Evolutionary conservation across 208 protist genomes (phyloP).

Genomic region (Trypanosoma lewisi): DNA sequence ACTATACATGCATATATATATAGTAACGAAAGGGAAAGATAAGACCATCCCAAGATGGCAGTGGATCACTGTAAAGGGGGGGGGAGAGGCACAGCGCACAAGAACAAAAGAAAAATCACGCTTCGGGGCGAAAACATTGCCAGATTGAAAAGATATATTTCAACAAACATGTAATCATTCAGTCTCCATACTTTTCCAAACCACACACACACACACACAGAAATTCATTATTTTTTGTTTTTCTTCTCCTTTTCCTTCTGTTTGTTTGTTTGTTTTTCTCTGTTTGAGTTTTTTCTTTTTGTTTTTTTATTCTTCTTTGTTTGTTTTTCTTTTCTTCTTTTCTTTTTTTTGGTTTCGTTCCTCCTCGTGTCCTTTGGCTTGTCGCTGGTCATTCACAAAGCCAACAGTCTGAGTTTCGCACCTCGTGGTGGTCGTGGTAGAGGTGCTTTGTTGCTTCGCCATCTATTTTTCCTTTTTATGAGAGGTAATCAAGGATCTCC

Average conservation of each 20-base stretch:
- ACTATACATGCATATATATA: background rate
- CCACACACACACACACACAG: no score
- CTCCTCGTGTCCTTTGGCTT: no score
- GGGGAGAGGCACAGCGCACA: background rate
- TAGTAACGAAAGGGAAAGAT: background rate
- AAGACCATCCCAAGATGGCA: background rate
- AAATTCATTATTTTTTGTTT: background rate
- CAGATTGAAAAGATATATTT: background rate
- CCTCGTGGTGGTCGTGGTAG: background rate
- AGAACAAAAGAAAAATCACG: constrained; percentile 21
- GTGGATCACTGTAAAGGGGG: background rate
- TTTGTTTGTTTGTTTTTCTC: background rate
- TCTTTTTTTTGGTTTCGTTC: background rate
- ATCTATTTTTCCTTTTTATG: no score
- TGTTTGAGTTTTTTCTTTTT: background rate
- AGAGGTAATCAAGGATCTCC: background rate
- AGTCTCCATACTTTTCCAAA: no score
- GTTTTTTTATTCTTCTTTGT: background rate
- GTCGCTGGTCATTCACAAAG: no score
- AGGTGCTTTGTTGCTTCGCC: background rate
- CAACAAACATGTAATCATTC: background rate
- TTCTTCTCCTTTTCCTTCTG: background rate
- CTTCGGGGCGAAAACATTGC: background rate
- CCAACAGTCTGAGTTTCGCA: background rate
- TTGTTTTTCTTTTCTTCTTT: background rate